Evolutionary conservation across 495 filamentous ascomycete species (phyloP).

Genomic region (Cercophora scortea): DNA sequence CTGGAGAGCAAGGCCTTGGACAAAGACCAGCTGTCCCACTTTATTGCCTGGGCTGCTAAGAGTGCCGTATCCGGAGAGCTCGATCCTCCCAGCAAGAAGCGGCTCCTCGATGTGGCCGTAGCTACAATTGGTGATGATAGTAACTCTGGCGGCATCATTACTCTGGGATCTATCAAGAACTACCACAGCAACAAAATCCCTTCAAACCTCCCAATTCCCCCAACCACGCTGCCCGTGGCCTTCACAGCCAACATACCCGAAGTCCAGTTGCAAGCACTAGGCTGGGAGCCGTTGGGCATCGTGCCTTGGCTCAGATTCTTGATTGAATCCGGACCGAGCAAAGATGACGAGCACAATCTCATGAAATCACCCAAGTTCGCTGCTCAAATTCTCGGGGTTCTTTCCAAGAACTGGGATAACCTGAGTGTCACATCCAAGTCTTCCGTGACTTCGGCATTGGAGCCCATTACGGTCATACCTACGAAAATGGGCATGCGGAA

Average conservation of each 20-base stretch:
- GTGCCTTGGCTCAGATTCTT: conserved; percentile 78
- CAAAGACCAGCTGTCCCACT: conserved; percentile 65
- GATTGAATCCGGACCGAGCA: conserved; percentile 47
- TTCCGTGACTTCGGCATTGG: conserved; percentile 53
- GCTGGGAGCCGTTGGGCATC: conserved; percentile 75
- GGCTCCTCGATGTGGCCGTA: conserved; percentile 71
- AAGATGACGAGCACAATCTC: conserved; percentile 43
- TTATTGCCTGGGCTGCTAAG: conserved; percentile 72
- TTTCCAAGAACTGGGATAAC: conserved; percentile 84
- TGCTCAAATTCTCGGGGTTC: conserved; percentile 62
- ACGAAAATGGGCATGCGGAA: conserved; percentile 86
- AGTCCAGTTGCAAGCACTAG: conserved; percentile 63
- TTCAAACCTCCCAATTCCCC: conserved; percentile 75
- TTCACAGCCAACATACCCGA: conserved; percentile 52
- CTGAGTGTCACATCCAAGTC: conserved; percentile 58
- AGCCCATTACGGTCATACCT: conserved; percentile 69
- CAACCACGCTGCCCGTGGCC: conserved; percentile 70
- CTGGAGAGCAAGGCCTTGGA: conserved; percentile 68
- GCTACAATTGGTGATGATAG: conserved; percentile 62
- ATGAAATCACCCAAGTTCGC: conserved; percentile 67
- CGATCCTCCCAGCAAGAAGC: conserved; percentile 51
- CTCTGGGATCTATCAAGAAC: conserved; percentile 63
- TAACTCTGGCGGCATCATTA: conserved; percentile 57
- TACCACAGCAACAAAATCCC: conserved; percentile 74
- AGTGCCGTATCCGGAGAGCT: conserved; percentile 61